A percentile compares a stretch with the other conserved stretches of the same genome.
phyloP scores from a whole-genome alignment of 306 rosid genomes.

The Rubus parviflorus region DNA sequence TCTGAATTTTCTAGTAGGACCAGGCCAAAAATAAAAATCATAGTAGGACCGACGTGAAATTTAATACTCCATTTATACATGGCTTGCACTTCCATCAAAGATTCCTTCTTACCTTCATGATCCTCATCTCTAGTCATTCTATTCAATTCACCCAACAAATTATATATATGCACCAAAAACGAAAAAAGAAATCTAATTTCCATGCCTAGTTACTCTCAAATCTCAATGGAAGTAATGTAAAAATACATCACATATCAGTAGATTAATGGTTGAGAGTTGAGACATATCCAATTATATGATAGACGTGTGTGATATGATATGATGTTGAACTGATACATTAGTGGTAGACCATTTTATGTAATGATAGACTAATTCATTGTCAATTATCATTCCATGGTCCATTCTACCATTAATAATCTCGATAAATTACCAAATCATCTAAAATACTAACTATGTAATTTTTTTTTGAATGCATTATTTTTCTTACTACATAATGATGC shows the following conservation, averaged over 20 bases:
- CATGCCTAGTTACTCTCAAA: background rate
- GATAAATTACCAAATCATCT: too few relatives aligned
- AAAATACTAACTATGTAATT: background rate
- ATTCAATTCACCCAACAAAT: background rate
- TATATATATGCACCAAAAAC: background rate
- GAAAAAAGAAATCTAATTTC: background rate
- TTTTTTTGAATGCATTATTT: too few relatives aligned
- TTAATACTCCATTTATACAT: conserved; percentile 14
- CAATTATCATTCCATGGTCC: too few relatives aligned
- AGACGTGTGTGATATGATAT: background rate
- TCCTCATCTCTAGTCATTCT: background rate
- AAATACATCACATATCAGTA: background rate
- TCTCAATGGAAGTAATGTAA: background rate
- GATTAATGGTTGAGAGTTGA: background rate
- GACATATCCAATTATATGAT: too few relatives aligned
- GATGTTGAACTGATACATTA: background rate
- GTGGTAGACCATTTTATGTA: background rate
- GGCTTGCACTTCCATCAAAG: conserved; percentile 24
- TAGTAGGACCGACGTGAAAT: conserved; percentile 27
- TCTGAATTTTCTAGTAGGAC: conserved; percentile 29
- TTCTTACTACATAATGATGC: background rate
- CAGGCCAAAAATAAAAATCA: conserved; percentile 18
- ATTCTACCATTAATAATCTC: too few relatives aligned
- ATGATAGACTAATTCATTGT: too few relatives aligned
- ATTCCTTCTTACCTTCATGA: conserved; percentile 30